phyloP scores from a whole-genome alignment of 345 rosid genomes.

The thale cress (Arabidopsis thaliana) region DNA sequence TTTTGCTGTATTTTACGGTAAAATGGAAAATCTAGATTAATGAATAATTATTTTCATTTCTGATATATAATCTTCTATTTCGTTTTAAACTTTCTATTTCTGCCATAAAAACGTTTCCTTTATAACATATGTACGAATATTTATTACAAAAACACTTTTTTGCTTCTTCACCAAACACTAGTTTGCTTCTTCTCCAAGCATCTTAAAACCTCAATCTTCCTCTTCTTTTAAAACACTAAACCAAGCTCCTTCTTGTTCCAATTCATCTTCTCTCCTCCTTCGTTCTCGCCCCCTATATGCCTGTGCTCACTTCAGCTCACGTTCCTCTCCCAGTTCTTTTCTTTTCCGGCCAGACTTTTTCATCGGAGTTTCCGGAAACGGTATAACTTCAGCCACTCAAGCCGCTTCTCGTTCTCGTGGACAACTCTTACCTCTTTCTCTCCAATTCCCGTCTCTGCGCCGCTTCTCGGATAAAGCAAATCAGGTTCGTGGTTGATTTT shows the following conservation, averaged over 20 bases:
- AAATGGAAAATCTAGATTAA: neutral
- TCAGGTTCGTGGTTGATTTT: conserved; percentile 13
- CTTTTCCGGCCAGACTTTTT: conserved; percentile 7
- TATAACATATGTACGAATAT: neutral
- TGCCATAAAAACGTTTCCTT: neutral
- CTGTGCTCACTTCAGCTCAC: conserved; percentile 25
- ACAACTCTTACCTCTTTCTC: conserved; percentile 7
- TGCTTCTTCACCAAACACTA: neutral
- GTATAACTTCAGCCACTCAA: neutral
- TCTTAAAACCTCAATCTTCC: conserved; percentile 9
- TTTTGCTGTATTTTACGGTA: too few relatives aligned
- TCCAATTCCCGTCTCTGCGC: conserved; percentile 24
- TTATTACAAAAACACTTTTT: conserved; percentile 12
- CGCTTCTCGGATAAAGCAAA: conserved; percentile 18
- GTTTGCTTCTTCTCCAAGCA: conserved; percentile 37
- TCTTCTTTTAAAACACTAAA: neutral
- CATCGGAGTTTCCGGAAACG: conserved; percentile 1
- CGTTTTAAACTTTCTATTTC: neutral
- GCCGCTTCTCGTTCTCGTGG: neutral
- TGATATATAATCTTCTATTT: neutral
- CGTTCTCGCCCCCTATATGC: conserved; percentile 31
- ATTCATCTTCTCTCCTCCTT: neutral
- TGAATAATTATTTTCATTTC: too few relatives aligned
- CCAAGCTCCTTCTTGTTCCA: neutral
- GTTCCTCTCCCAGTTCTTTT: neutral